Percentiles rank a stretch among this genome's conserved stretches.
These are phyloP conservation scores for Vitis rupestris DNA, from an alignment of 164 flowering plant species.

Conservation along the genomic window DNA sequence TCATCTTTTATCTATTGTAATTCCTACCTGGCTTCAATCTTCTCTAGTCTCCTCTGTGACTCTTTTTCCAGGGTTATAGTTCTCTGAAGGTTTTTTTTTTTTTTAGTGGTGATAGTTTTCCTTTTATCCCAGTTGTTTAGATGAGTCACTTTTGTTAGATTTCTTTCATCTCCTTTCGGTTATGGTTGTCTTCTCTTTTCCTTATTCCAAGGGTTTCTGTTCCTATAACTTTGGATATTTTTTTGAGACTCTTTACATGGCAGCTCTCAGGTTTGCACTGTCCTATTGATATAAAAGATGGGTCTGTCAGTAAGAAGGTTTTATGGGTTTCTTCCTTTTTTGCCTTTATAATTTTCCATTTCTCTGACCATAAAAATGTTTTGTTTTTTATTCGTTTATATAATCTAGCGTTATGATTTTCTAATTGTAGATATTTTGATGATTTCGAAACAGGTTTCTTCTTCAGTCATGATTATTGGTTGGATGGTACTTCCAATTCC, in stretches of 20 bases:
- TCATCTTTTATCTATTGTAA: neutral
- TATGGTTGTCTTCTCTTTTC: slow-evolving; percentile 12
- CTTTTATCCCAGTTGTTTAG: neutral
- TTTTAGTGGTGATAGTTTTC: neutral
- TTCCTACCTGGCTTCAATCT: neutral
- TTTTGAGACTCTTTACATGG: neutral
- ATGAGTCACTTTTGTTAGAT: neutral
- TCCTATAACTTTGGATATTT: slow-evolving; percentile 13
- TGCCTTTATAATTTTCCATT: neutral
- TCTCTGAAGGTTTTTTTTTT: neutral
- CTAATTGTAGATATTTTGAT: neutral
- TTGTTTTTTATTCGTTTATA: neutral
- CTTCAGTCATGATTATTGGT: neutral
- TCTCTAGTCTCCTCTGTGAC: too few relatives aligned
- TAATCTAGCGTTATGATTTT: neutral
- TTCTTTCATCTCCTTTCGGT: neutral
- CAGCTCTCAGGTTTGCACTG: neutral
- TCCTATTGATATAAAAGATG: neutral
- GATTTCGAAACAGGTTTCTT: slow-evolving; percentile 20
- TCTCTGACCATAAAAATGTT: neutral
- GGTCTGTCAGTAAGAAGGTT: neutral
- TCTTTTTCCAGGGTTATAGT: too few relatives aligned
- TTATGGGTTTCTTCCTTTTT: neutral
- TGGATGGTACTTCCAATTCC: slow-evolving; percentile 1
- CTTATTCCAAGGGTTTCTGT: slow-evolving; percentile 15